Evolutionary conservation across 371 early-diverging fungal genomes (phyloP).

Genomic region (Capillidium rhysosporum): DNA sequence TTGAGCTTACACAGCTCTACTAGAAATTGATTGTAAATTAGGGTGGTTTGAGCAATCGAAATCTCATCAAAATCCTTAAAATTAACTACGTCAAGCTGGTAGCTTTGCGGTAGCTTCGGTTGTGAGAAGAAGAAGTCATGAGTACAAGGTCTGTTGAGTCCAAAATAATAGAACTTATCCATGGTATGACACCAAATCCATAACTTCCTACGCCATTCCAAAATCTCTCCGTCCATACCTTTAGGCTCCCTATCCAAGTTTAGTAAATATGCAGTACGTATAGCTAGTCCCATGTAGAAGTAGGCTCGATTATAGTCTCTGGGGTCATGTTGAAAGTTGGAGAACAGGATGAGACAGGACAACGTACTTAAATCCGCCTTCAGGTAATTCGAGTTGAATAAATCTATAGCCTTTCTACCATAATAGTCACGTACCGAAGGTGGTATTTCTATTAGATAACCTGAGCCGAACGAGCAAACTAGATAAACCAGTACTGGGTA

Average conservation of each 20-base stretch:
- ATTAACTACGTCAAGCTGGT: neutral
- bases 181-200: conserved; percentile 3
- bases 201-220: neutral
- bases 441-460: neutral
- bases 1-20: conserved; percentile 1
- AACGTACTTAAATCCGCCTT: neutral
- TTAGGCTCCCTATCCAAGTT: neutral
- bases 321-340: conserved; percentile 1
- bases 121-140: neutral
- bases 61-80: neutral
- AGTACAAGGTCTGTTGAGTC: conserved; percentile 3
- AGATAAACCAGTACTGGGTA: neutral
- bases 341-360: neutral
- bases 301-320: neutral
- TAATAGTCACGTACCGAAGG: neutral
- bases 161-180: conserved; percentile 1
- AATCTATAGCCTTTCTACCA: neutral
- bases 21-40: neutral
- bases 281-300: neutral
- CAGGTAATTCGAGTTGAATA: neutral
- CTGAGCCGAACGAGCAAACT: neutral
- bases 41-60: neutral
- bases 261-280: neutral
- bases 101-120: neutral
- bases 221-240: neutral